These are phyloP conservation scores for Hypoxylon sp. DNA, from an alignment of 2,329 filamentous ascomycete genomes.

Conservation along the genomic window DNA sequence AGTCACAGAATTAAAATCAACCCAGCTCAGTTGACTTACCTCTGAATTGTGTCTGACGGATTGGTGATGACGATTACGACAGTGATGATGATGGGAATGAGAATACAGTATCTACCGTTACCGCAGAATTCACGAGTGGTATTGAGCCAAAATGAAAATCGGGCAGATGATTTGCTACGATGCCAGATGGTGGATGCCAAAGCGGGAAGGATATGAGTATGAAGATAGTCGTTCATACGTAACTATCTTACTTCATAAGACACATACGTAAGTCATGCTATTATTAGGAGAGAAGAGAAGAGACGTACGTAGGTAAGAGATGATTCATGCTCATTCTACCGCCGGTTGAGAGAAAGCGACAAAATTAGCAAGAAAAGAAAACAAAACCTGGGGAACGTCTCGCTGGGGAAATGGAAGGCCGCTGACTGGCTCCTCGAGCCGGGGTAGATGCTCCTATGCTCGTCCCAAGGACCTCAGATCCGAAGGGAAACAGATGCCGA, in stretches of 20 bases:
- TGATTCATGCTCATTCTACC: too few species aligned
- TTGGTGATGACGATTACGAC: not conserved
- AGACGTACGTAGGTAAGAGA: too few species aligned
- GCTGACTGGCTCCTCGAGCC: conserved; percentile 5
- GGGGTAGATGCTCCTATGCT: too few species aligned
- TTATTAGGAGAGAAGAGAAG: conserved; percentile 21
- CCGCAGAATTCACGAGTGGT: conserved; percentile 16
- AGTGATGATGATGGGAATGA: conserved; percentile 7
- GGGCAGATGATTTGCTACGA: conserved; percentile 24
- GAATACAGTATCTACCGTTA: conserved; percentile 8
- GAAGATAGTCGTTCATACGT: conserved; percentile 7
- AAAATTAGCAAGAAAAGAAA: conserved; percentile 14
- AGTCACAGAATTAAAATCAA: too few species aligned
- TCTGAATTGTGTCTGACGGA: too few species aligned
- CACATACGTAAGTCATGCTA: conserved; percentile 17
- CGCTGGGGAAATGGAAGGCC: conserved; percentile 25
- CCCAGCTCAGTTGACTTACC: not conserved
- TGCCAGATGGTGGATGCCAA: conserved; percentile 12
- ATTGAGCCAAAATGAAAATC: conserved; percentile 13
- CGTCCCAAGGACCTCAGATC: conserved; percentile 18
- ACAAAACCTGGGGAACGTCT: not conserved
- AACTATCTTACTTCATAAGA: conserved; percentile 3
- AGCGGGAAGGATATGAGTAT: conserved; percentile 7
- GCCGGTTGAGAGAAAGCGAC: conserved; percentile 5
- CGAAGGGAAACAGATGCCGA: conserved; percentile 17